Evolutionary conservation across 331 rosid species (phyloP), one percentile per base, ranked within the genome.

Genomic region (Pyracantha coccinea): DNA sequence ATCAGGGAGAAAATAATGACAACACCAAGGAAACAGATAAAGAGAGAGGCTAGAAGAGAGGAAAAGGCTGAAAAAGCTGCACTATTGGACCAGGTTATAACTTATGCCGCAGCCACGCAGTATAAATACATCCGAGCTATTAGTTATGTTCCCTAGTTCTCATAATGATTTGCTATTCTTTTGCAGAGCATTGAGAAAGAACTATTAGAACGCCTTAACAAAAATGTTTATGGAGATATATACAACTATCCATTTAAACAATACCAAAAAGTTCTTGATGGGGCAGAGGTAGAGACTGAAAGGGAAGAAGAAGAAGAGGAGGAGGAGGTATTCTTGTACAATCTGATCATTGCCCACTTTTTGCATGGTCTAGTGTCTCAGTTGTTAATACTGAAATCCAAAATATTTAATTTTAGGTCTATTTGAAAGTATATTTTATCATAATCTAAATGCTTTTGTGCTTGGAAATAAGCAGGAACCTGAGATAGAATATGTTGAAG

Each of bases 1-100:
- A 71, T 55, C 83, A 95, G 96, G 87, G 97, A 95, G 91, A 95
- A 90, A 79, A 89, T 90, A 79, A 84, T 87, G 90, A 92, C 97
- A 4, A 71, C 84, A 17, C 99, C 99, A 63, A 83, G 86, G 63
- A 83, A 85, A 69, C 81, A 85, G 63, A 83, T 33, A 68, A 88
- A 83, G 81, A 85, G 89, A 77, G 89, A 85, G 58, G 29, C 80
- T 58, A 81, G 89, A 79, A 81, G 89, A 80, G 83, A 88, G 66
- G 88, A 85, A 60, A 88, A 88, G 55, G 97, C 97, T 1, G 93
- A 83, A 84, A 88, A 72, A 31, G 99, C 93, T 58, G 97, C 96
- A 73, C 45, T 81, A 55, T 55, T 95, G 75, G 89, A 89, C 3
- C 89, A 89, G 99, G 99, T 92, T 79, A 27, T 76, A 45, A 33